A percentile compares a stretch with the other conserved stretches of the same genome.
Conservation (phyloP, 257 asterid genomes). For the Ilex aquifolium region DNA sequence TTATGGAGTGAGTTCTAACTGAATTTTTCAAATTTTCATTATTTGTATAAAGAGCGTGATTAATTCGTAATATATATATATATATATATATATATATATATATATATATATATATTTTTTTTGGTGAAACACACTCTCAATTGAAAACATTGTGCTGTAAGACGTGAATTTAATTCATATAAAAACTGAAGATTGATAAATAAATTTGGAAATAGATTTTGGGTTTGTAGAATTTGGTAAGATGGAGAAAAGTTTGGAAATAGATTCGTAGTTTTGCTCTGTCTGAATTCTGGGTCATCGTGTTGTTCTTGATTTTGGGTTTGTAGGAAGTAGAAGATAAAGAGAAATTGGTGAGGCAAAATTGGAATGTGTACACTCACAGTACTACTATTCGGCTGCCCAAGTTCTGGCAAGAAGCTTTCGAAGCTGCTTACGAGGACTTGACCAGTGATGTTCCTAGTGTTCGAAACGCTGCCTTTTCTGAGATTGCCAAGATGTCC, state of each 20-base stretch:
- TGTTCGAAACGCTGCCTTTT: slow-evolving; percentile 49
- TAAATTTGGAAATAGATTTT: too few relatives aligned
- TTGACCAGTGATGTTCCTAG: slow-evolving; percentile 54
- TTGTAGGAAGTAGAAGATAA: slow-evolving; percentile 82
- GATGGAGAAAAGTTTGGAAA: too few relatives aligned
- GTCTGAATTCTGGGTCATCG: background rate
- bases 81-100: too few relatives aligned
- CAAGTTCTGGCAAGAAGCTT: slow-evolving; percentile 86
- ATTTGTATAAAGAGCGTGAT: too few relatives aligned
- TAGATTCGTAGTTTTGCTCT: background rate
- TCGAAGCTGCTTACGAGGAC: slow-evolving; percentile 89
- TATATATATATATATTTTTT: too few relatives aligned
- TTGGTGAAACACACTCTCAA: too few relatives aligned
- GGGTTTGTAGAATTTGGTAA: too few relatives aligned
- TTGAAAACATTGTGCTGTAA: too few relatives aligned
- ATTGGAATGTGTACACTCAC: slow-evolving; percentile 90
- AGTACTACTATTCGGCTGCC: slow-evolving; percentile 47
- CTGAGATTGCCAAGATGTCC: slow-evolving; percentile 90
- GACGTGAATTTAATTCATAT: too few relatives aligned
- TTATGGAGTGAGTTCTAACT: too few relatives aligned
- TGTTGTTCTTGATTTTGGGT: background rate
- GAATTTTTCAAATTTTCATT: background rate
- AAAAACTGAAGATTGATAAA: too few relatives aligned
- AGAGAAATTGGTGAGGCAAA: slow-evolving; percentile 76
- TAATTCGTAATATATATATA: too few relatives aligned